A percentile compares a stretch with the other conserved stretches of the same genome.
Conservation (phyloP, 1,284 basidiomycete genomes). For the Sanghuangporus weigelae region DNA sequence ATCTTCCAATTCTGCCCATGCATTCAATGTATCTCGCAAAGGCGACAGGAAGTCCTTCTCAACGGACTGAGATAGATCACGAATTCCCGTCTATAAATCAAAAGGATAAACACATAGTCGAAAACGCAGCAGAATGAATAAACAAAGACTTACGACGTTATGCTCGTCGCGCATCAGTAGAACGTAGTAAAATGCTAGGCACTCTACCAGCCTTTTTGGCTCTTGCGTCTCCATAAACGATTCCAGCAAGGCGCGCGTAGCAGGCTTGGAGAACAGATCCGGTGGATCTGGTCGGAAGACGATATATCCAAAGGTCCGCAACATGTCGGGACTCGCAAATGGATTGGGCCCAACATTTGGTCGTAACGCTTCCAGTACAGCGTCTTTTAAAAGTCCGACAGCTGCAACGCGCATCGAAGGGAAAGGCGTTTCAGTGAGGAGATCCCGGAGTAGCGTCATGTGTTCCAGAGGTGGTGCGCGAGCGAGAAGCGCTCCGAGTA, state of each 20-base stretch:
- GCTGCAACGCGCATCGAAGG: slow-evolving; percentile 64
- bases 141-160: slow-evolving; percentile 37
- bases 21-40: slow-evolving; percentile 24
- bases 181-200: slow-evolving; percentile 48
- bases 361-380: slow-evolving; percentile 46
- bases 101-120: background rate
- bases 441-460: slow-evolving; percentile 47
- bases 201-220: slow-evolving; percentile 45
- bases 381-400: slow-evolving; percentile 62
- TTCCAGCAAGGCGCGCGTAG: slow-evolving; percentile 29
- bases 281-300: slow-evolving; percentile 45
- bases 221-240: slow-evolving; percentile 45
- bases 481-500: slow-evolving; percentile 47
- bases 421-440: slow-evolving; percentile 41
- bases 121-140: slow-evolving; percentile 5
- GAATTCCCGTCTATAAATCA: slow-evolving; percentile 44
- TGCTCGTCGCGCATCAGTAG: slow-evolving; percentile 40
- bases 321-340: slow-evolving; percentile 44
- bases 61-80: slow-evolving; percentile 34
- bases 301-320: slow-evolving; percentile 46
- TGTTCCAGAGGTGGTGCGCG: slow-evolving; percentile 42
- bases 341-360: slow-evolving; percentile 22
- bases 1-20: slow-evolving; percentile 27
- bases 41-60: slow-evolving; percentile 28
- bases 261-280: slow-evolving; percentile 32